A percentile compares a stretch with the other conserved stretches of the same genome.
phyloP scores from a whole-genome alignment of 2,329 filamentous ascomycete genomes.

The Thielaviopsis musarum region DNA sequence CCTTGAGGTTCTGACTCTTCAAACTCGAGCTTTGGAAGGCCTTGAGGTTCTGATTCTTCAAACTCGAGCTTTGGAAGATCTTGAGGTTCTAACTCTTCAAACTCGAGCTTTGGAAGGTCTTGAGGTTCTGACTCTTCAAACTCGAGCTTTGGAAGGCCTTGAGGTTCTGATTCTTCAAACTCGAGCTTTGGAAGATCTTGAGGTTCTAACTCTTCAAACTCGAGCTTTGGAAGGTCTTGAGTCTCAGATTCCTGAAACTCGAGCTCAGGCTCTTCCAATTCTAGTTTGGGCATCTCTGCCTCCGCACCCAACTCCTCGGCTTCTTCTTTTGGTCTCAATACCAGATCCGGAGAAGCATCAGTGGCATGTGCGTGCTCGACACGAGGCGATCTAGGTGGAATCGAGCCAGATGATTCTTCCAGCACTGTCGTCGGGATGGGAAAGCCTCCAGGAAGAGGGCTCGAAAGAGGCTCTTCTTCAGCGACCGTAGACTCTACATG shows the following conservation, averaged over 20 bases:
- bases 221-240: neutral
- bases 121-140: neutral
- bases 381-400: slow-evolving; percentile 27
- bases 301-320: neutral
- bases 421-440: slow-evolving; percentile 34
- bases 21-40: neutral
- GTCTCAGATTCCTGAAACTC: neutral
- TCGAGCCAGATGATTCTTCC: slow-evolving; percentile 31
- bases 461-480: neutral
- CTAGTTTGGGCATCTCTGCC: neutral
- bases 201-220: neutral
- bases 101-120: neutral
- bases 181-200: neutral
- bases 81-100: neutral
- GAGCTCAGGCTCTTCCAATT: neutral
- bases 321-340: slow-evolving; percentile 22
- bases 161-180: neutral
- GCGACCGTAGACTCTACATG: neutral
- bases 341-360: slow-evolving; percentile 36
- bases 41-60: neutral
- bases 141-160: neutral
- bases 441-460: neutral
- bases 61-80: neutral
- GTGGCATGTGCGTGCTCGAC: slow-evolving; percentile 29
- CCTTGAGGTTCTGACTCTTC: neutral